phyloP scores from a whole-genome alignment of 129 eudicot species.

The Smallanthus sonchifolius region DNA sequence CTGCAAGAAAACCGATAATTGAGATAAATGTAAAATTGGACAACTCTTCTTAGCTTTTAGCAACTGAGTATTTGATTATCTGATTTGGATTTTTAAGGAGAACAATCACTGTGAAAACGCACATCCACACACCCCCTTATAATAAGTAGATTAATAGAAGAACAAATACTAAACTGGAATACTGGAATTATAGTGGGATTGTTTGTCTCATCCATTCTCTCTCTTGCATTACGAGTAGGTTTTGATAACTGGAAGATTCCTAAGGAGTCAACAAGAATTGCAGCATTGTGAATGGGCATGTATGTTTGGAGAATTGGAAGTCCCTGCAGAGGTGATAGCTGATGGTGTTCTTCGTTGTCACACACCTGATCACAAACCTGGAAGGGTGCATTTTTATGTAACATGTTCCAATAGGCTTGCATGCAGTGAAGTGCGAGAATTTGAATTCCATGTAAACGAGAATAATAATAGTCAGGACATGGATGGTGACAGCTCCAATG shows the following conservation, averaged over 20 bases:
- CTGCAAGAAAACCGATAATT: background rate
- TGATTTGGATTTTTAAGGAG: background rate
- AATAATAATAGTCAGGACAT: constrained; percentile 19
- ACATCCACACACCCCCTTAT: background rate
- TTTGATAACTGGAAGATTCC: constrained; percentile 69
- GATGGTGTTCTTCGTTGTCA: constrained; percentile 84
- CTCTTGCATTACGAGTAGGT: constrained; percentile 41
- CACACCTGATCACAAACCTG: constrained; percentile 70
- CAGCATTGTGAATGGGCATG: constrained; percentile 84
- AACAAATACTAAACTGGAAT: background rate
- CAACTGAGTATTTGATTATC: background rate
- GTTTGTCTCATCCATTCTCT: background rate
- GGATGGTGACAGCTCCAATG: constrained; percentile 35
- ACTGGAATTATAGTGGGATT: background rate
- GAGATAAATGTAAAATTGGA: background rate
- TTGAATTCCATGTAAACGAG: constrained; percentile 55
- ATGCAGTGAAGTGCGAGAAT: constrained; percentile 96
- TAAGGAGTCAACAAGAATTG: constrained; percentile 68
- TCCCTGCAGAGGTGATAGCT: constrained; percentile 77
- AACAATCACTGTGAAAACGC: background rate
- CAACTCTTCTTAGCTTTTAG: background rate
- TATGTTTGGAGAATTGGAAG: constrained; percentile 98
- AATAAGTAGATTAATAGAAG: background rate
- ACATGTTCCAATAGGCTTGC: constrained; percentile 94
- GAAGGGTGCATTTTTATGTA: constrained; percentile 84